These are phyloP conservation scores for Lepidium africanum DNA, from an alignment of 345 rosid species.

Conservation along the genomic window DNA sequence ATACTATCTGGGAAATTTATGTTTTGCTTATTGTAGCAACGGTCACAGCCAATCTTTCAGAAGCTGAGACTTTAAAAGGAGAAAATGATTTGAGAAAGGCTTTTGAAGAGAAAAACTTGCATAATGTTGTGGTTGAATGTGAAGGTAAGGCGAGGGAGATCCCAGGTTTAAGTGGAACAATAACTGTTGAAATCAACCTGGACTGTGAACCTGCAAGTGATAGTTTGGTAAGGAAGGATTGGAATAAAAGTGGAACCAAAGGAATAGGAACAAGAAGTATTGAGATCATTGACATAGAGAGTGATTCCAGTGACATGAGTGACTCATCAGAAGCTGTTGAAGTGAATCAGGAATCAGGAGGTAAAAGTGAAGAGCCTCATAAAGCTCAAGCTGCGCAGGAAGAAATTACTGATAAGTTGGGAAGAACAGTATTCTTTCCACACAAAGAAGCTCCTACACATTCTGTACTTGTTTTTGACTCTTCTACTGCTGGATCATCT, in stretches of 20 bases:
- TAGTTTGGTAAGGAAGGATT: conserved; percentile 19
- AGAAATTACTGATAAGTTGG: conserved; percentile 19
- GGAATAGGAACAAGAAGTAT: conserved; percentile 3
- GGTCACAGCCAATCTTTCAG: conserved; percentile 8
- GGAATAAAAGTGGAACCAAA: neutral
- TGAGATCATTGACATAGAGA: conserved; percentile 25
- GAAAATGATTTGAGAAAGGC: conserved; percentile 8
- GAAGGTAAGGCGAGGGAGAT: conserved; percentile 4
- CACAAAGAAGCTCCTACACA: conserved; percentile 23
- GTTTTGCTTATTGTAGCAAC: conserved; percentile 2
- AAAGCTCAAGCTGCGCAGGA: conserved; percentile 2
- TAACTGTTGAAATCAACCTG: conserved; percentile 2
- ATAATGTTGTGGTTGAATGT: neutral
- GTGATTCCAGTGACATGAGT: neutral
- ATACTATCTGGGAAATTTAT: no score
- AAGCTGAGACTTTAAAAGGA: conserved; percentile 16
- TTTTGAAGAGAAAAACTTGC: conserved; percentile 11
- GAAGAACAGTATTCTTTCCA: conserved; percentile 12
- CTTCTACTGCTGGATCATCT: conserved; percentile 11
- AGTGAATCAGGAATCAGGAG: conserved; percentile 9
- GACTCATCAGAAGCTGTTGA: conserved; percentile 4
- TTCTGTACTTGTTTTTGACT: neutral
- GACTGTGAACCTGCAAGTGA: conserved; percentile 21
- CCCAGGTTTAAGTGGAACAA: conserved; percentile 8
- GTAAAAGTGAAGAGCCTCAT: conserved; percentile 11